Base-by-base conservation (phyloP, 805 yeast species). In the Metschnikowia proteae region DNA sequence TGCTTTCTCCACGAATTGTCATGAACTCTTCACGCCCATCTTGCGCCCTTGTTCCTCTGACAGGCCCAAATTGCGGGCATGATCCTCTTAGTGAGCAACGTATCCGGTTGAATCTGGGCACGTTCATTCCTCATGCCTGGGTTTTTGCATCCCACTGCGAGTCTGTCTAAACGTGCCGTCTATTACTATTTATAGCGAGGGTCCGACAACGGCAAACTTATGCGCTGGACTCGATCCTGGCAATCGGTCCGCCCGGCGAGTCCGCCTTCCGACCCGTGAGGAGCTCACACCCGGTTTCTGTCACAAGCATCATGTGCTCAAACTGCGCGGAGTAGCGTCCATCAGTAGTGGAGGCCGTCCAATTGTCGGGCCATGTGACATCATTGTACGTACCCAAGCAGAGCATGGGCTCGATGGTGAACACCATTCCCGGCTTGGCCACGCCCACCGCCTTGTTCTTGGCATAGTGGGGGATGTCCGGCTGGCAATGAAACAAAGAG, bases 331-430 rank as follows among this genome's bases (percentile, higher is more conserved):
- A 84, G 51, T 80, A 74, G 61, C 81, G 81, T 47, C 99, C 99
- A 64, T 94, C 99, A 36, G 82, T 83, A 13, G 99, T 94, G 13
- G 81, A 80, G 1, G 96, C 81, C 4, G 99, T 94, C 99, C 99
- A 94, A 67, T 88, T 86, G 67, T 94, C 99, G 3, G 99, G 99
- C 99, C 99, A 94, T 48, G 83, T 74, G 50, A 79, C 68, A 67
- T 91, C 98, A 61, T 80, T 80, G 72, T 80, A 85, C 0, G 85
- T 72, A 6, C 99, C 99, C 55, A 83, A 73, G 63, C 88, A 86
- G 57, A 94, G 80, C 99, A 94, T 94, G 40, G 99, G 99, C 70
- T 94, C 99, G 49, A 94, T 88, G 23, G 99, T 94, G 75, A 94
- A 94, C 10, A 88, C 89, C 85, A 91, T 87, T 23, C 99, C 99